Evolutionary conservation across 73 alveolate species (phyloP), one percentile per base, ranked within the genome.

Genomic region (Paramecium pentaurelia): DNA sequence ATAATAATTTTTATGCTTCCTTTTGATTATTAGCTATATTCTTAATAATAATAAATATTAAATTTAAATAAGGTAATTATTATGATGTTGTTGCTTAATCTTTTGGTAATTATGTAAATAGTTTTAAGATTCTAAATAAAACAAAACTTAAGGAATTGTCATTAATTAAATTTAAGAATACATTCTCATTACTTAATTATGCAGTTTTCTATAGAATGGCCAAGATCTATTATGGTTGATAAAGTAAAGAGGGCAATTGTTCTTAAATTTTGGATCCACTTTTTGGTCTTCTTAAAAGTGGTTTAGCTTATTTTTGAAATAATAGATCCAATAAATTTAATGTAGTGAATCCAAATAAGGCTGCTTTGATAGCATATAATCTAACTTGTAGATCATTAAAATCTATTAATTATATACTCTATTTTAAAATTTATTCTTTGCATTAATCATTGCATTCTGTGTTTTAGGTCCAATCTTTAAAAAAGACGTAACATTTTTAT

Each of bases 241-340:
- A 49, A 80, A 45, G 30, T 27, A 80, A 42, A 1, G 91, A 80
- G 20, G 77, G 77, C 22, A 80, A 27, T 54, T 54, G 20, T 49
- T 80, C 91, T 25, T 47, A 8, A 20, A 44, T 80, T 47, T 80
- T 80, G 6, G 42, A 44, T 6, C 91, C 91, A 44, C 91, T 80
- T 80, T 49, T 80, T 40, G 91, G 91, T 80, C 91, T 80, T 80
- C 75, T 80, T 64, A 80, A 25, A 11, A 47, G 47, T 3, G 91
- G 71, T 80, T 80, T 80, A 22, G 30, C 32, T 25, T 80, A 27
- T 42, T 40, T 80, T 80, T 42, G 11, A 80, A 80, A 80, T 27
- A 80, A 25, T 47, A 80, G 8, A 10, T 80, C 77, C 37, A 80
- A 80, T 47, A 80, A 49, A 45, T 80, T 80, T 27, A 80, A 44